phyloP scores from a whole-genome alignment of 805 yeast genomes.

The Monosporozyma servazzii region DNA sequence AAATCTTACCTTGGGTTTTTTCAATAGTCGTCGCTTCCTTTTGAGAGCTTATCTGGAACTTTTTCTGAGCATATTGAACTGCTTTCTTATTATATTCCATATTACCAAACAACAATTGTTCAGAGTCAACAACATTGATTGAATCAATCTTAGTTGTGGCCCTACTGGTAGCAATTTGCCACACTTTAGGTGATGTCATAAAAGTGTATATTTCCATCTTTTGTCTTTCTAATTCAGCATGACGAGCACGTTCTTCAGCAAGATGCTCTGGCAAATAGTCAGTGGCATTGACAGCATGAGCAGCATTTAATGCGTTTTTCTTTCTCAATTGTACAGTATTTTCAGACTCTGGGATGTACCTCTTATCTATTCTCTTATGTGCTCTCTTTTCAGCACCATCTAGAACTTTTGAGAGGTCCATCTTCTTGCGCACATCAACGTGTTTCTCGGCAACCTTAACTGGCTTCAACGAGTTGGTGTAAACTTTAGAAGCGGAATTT shows the following conservation, averaged over 20 bases:
- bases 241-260: slow-evolving; percentile 23
- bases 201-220: slow-evolving; percentile 2
- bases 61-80: slow-evolving; percentile 47
- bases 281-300: slow-evolving; percentile 31
- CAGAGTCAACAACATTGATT: neutral
- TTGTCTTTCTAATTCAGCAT: slow-evolving; percentile 33
- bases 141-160: neutral
- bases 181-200: slow-evolving; percentile 31
- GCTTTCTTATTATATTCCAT: slow-evolving; percentile 63
- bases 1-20: slow-evolving; percentile 39
- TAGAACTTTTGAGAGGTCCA: slow-evolving; percentile 24
- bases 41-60: neutral
- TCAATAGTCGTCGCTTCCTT: slow-evolving; percentile 45
- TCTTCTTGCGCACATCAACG: slow-evolving; percentile 8
- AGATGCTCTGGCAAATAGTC: slow-evolving; percentile 15
- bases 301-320: slow-evolving; percentile 36
- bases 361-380: slow-evolving; percentile 17
- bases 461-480: neutral
- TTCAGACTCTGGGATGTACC: slow-evolving; percentile 9
- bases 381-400: slow-evolving; percentile 26
- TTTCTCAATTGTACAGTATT: neutral
- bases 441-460: neutral
- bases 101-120: slow-evolving; percentile 24
- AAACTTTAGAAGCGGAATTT: slow-evolving; percentile 3
- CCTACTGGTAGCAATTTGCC: slow-evolving; percentile 36